Conservation (phyloP, 2,329 filamentous ascomycete genomes). For the Stachybotrys echinatus region DNA sequence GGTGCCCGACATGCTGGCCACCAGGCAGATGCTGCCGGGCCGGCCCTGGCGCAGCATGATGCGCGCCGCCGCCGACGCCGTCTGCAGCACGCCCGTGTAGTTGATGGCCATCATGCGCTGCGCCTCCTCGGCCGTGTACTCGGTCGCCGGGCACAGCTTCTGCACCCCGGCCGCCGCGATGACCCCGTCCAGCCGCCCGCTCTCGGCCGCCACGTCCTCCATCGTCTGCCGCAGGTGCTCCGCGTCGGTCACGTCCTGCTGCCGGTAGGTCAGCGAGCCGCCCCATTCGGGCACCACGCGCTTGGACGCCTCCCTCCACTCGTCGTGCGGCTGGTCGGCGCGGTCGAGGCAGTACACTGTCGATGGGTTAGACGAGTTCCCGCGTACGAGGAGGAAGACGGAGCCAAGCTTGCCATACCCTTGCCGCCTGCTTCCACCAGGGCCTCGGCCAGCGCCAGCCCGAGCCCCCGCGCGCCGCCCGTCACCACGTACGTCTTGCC, state of each 20-base stretch:
- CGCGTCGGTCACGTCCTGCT: slow-evolving; percentile 63
- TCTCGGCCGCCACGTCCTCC: slow-evolving; percentile 51
- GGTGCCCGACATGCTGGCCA: slow-evolving; percentile 50
- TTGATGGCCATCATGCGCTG: slow-evolving; percentile 66
- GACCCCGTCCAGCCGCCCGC: slow-evolving; percentile 61
- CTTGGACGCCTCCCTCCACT: slow-evolving; percentile 56
- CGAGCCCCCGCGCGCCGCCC: slow-evolving; percentile 66
- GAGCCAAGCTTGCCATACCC: slow-evolving; percentile 27
- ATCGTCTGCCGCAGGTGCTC: slow-evolving; percentile 53
- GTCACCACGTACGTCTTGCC: slow-evolving; percentile 66
- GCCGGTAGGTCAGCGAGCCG: slow-evolving; percentile 60
- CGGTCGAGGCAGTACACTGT: slow-evolving; percentile 54
- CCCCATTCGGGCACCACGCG: slow-evolving; percentile 59
- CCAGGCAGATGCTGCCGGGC: slow-evolving; percentile 50
- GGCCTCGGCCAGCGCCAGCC: slow-evolving; percentile 68
- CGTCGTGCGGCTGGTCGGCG: slow-evolving; percentile 41
- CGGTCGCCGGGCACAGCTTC: slow-evolving; percentile 61
- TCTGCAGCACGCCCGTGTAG: slow-evolving; percentile 46
- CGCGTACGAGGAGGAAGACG: too few relatives aligned
- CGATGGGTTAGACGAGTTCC: background rate
- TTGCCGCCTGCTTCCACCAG: slow-evolving; percentile 70
- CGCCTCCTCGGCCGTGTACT: slow-evolving; percentile 54
- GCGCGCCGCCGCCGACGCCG: slow-evolving; percentile 38
- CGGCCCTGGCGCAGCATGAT: slow-evolving; percentile 50
- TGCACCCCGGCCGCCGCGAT: slow-evolving; percentile 66